Evolutionary conservation across 768 basidiomycete genomes (phyloP).

Genomic region (Xerocomus potaroensis): DNA sequence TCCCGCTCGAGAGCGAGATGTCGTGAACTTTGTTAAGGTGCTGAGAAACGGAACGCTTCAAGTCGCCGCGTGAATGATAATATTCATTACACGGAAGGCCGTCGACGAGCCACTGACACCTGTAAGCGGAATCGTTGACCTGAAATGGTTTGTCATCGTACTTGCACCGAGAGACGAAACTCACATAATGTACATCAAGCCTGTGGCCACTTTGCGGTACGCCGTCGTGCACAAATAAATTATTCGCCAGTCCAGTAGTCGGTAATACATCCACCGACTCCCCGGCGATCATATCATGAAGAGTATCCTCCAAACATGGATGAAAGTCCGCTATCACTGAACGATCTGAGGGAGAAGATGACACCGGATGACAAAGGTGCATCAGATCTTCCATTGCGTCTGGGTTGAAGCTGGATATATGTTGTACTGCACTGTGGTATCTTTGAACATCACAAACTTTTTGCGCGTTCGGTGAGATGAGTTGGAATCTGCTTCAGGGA

Average conservation of each 20-base stretch:
- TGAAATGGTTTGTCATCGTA: neutral
- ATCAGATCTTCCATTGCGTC: too few relatives aligned
- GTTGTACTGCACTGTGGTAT: too few relatives aligned
- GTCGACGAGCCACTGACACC: constrained; percentile 10
- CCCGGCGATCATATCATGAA: too few relatives aligned
- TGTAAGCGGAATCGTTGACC: neutral
- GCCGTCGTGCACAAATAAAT: too few relatives aligned
- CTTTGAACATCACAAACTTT: too few relatives aligned
- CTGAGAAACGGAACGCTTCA: constrained; percentile 10
- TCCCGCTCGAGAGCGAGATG: constrained; percentile 5
- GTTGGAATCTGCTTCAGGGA: too few relatives aligned
- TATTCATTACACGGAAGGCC: constrained; percentile 4
- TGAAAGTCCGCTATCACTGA: neutral
- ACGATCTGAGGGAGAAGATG: neutral
- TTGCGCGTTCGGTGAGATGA: constrained; percentile 7
- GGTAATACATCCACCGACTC: too few relatives aligned
- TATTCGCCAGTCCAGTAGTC: too few relatives aligned
- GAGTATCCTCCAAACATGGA: too few relatives aligned
- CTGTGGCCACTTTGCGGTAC: neutral
- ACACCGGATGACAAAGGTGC: too few relatives aligned
- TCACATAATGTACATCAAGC: neutral
- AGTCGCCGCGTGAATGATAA: neutral
- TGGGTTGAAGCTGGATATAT: too few relatives aligned
- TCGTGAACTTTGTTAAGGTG: constrained; percentile 9
- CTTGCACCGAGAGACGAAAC: neutral